Evolutionary conservation across 108 stramenopile species (phyloP), one percentile per base, ranked within the genome.

Genomic region (Seminavis robusta): DNA sequence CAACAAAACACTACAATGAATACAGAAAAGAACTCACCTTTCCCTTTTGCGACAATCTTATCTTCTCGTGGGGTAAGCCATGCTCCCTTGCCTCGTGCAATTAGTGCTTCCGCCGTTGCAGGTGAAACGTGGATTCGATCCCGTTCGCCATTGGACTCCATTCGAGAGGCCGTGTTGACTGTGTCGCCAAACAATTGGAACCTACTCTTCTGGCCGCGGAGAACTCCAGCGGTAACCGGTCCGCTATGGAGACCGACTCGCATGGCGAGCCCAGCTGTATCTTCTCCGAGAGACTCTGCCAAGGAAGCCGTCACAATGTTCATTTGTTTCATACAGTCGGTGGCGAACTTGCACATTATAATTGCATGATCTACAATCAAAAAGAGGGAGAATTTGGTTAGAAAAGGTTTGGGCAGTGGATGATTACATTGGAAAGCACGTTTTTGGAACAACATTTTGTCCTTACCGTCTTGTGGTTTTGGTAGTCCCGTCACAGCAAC

Each of bases 151-250:
- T 51, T n/a, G n/a, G n/a, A n/a, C n/a, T n/a, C n/a, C n/a, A n/a
- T n/a, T n/a, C n/a, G n/a, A n/a, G n/a, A n/a, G 5, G 79, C 78
- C 16, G 76, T 77, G 50, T 87, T 87, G 37, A 87, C 80, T 3
- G 85, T 82, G 33, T 87, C 85, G 6, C 85, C 85, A 54, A 87
- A 87, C 11, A 87, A 44, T 41, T 79, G 73, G 60, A 77, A 86
- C 13, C 72, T 61, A 16, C 63, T 65, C 43, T 73, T 82, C 11
- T 61, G 51, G 23, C 67, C 55, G 0, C 84, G 76, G 2, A 86
- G 65, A 3, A 86, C 81, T 49, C 67, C 56, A 1, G 81, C 84
- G 1, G n/a, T n/a, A n/a, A n/a, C n/a, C n/a, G n/a, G n/a, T n/a
- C n/a, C n/a, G n/a, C n/a, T n/a, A n/a, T n/a, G 82, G 0, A 88